Conservation (phyloP, 345 rosid genomes). For the Bruguiera parviflora region DNA sequence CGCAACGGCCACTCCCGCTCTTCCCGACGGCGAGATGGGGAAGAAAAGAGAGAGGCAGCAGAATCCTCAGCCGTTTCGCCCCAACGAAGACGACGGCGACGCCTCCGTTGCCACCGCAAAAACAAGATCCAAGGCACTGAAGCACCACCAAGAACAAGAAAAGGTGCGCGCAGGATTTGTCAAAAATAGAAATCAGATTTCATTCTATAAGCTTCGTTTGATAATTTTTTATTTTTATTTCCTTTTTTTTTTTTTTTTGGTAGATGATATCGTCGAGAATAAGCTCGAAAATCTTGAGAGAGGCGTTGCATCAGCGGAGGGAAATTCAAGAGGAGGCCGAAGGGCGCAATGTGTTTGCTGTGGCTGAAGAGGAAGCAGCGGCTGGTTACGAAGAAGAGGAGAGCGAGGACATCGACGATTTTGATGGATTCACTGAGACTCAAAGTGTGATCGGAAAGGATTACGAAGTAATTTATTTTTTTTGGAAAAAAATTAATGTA, state of each 20-base stretch:
- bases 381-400: constrained; percentile 12
- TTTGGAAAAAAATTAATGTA: too few relatives aligned
- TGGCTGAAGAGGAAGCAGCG: constrained; percentile 1
- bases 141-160: constrained; percentile 57
- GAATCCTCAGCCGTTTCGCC: constrained; percentile 62
- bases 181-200: too few relatives aligned
- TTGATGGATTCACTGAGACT: constrained; percentile 57
- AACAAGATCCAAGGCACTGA: constrained; percentile 60
- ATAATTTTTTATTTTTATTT: background rate
- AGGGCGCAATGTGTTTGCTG: constrained; percentile 20
- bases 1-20: too few relatives aligned
- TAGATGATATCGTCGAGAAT: constrained; percentile 65
- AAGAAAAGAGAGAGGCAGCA: constrained; percentile 60
- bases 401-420: constrained; percentile 58
- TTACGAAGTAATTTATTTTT: constrained; percentile 7
- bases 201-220: too few relatives aligned
- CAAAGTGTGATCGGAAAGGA: constrained; percentile 46
- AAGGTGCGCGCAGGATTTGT: constrained; percentile 24
- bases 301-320: constrained; percentile 76
- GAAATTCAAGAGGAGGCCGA: constrained; percentile 68
- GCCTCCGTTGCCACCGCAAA: constrained; percentile 43
- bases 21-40: constrained; percentile 15
- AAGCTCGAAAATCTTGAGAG: constrained; percentile 80
- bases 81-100: constrained; percentile 21
- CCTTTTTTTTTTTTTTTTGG: background rate